Conservation (phyloP, 2,329 filamentous ascomycete species). For the Fusarium sp. region DNA sequence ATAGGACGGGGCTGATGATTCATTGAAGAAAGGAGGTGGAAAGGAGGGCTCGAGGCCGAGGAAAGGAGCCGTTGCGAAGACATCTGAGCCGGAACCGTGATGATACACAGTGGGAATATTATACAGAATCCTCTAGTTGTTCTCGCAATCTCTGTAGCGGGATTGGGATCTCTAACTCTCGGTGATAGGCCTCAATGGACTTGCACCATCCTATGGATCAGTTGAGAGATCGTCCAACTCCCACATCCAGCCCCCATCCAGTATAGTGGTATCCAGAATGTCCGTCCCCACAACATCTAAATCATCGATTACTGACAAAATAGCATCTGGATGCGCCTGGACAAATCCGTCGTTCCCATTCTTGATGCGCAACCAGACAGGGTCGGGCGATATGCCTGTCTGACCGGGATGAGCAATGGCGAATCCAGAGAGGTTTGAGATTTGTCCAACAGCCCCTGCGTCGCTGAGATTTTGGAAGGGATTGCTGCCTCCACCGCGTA, state of each 20-base stretch:
- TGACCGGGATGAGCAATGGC: conserved; percentile 17
- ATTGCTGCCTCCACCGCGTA: background rate
- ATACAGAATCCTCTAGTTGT: background rate
- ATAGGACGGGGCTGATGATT: background rate
- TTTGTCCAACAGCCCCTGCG: background rate
- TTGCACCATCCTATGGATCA: background rate
- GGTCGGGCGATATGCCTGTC: conserved; percentile 22
- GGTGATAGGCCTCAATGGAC: background rate
- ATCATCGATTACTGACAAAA: conserved; percentile 33
- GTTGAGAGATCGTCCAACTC: conserved; percentile 11
- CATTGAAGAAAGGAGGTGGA: background rate
- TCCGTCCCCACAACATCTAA: conserved; percentile 13
- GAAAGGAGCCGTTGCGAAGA: too few species aligned
- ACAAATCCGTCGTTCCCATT: background rate
- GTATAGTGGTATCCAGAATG: conserved; percentile 17
- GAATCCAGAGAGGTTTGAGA: conserved; percentile 10
- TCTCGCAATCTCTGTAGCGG: background rate
- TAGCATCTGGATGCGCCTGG: conserved; percentile 14
- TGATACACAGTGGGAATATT: background rate
- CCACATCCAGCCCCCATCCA: conserved; percentile 31
- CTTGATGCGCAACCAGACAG: conserved; percentile 29
- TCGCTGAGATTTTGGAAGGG: background rate
- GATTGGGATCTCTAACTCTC: background rate
- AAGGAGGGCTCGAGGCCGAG: background rate
- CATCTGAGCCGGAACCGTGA: background rate